A percentile compares a stretch with the other conserved stretches of the same genome.
These are phyloP conservation scores for Microdochium trichocladiopsis DNA, from an alignment of 2,329 filamentous ascomycete genomes.

Conservation along the genomic window DNA sequence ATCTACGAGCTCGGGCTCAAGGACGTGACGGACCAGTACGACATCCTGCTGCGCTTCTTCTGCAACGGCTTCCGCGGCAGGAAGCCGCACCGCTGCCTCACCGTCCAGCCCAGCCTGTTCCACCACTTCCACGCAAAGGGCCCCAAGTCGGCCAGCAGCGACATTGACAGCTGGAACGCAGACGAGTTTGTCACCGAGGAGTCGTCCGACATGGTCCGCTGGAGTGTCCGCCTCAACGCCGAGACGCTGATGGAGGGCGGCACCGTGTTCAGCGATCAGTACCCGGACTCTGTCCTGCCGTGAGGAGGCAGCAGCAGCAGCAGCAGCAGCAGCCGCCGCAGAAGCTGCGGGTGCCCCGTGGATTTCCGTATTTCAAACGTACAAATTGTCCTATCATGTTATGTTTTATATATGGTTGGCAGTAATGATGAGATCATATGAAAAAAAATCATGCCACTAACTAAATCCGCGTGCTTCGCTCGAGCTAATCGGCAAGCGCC, in stretches of 20 bases:
- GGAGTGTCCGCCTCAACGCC: conserved; percentile 30
- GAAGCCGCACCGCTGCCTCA: conserved; percentile 26
- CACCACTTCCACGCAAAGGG: conserved; percentile 33
- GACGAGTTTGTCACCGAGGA: conserved; percentile 16
- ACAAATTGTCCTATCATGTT: too few species aligned
- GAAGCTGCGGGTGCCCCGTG: too few species aligned
- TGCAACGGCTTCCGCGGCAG: conserved; percentile 29
- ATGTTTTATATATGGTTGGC: too few species aligned
- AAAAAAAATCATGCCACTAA: too few species aligned
- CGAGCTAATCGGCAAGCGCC: too few species aligned
- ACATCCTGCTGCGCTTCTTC: conserved; percentile 35
- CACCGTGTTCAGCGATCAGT: conserved; percentile 16
- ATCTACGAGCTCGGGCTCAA: conserved; percentile 33
- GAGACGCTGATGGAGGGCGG: conserved; percentile 23
- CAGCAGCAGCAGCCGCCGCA: too few species aligned
- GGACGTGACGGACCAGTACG: conserved; percentile 27
- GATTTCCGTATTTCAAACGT: too few species aligned
- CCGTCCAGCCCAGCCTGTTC: conserved; percentile 32
- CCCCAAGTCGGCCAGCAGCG: conserved; percentile 16
- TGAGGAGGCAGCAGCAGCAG: too few species aligned
- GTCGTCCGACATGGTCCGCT: conserved; percentile 26
- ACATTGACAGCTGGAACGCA: conserved; percentile 23
- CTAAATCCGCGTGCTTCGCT: too few species aligned
- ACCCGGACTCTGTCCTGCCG: conserved; percentile 13
- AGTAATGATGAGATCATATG: too few species aligned